Base-by-base conservation (phyloP, 306 rosid species). In the Medicago ruthenica region DNA sequence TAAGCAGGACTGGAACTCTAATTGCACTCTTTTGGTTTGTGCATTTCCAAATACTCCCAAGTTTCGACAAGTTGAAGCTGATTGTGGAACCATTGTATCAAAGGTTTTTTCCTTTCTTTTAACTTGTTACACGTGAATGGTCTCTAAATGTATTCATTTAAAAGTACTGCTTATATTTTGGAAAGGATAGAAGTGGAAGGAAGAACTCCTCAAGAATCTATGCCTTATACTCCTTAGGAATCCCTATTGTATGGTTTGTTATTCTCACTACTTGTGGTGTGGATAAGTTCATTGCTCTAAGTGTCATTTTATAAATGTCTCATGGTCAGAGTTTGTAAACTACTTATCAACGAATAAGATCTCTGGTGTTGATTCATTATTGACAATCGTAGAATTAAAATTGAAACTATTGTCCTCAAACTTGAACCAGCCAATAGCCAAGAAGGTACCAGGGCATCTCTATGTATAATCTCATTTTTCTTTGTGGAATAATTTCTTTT, bases 11-110 rank as follows among this genome's bases (percentile, higher is more conserved):
- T 95, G 98, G 98, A 89, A 82, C 81, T 84, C 93, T 17, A 79
- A 76, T 65, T 89, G 97, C 88, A 92, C 96, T 47, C 91, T 94
- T 81, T 84, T 95, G 86, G 84, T 94, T 78, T 91, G 98, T 84
- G 97, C 98, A 27, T 92, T 92, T 83, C 88, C 91, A 37, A 94
- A 88, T 81, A 90, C 98, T 4, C 96, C 97, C 7, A 92, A 94
- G 87, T 94, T 90, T 83, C 88, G 90, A 62, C 97, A 92, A 81
- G 97, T 95, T 79, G 86, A 92, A 86, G 93, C 92, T 39, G 95
- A 91, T 53, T 82, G 90, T 36, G 98, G 98, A 86, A 92, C 98
- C 61, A 87, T 90, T 67, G 89, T 90, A 36, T 94, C 98, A 50
- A 90, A 90, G 98, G 98, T 94, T 76, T 69, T 55, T 37, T 18